Percentiles rank a stretch among this genome's conserved stretches.
These are phyloP conservation scores for Saccharomycopsis crataegensis DNA, from an alignment of 1,139 yeast species.

Conservation along the genomic window DNA sequence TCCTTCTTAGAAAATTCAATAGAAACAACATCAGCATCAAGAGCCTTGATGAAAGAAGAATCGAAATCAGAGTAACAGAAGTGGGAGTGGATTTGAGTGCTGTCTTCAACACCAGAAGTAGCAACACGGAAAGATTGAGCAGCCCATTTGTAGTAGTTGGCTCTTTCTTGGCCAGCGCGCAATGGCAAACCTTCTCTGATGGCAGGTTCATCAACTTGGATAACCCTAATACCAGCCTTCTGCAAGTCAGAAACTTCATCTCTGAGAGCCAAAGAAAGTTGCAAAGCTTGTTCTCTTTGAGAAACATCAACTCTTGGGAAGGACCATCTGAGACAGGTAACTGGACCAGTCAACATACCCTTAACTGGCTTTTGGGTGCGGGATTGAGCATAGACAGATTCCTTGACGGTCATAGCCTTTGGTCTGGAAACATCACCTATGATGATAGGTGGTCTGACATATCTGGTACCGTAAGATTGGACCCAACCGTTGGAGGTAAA, in stretches of 20 bases:
- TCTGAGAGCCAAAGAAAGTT: constrained; percentile 95
- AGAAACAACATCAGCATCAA: constrained; percentile 98
- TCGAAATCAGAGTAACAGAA: constrained; percentile 99
- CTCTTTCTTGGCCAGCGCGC: constrained; percentile 95
- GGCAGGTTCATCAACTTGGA: constrained; percentile 99
- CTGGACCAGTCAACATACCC: constrained; percentile 99
- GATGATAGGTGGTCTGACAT: constrained; percentile 98
- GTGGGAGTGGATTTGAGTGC: constrained; percentile 98
- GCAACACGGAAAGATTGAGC: constrained; percentile 99
- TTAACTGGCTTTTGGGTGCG: constrained; percentile 92
- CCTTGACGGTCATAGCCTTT: constrained; percentile 96
- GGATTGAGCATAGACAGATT: constrained; percentile 98
- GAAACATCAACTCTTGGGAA: constrained; percentile 99
- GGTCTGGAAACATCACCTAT: constrained; percentile 99
- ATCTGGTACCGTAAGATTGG: constrained; percentile 99
- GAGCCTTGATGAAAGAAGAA: constrained; percentile 98
- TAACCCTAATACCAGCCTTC: constrained; percentile 95
- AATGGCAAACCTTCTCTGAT: constrained; percentile 99
- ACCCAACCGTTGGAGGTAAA: constrained; percentile 99
- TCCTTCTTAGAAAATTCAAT: constrained; percentile 99
- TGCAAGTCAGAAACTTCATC: constrained; percentile 98
- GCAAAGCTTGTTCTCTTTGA: constrained; percentile 91
- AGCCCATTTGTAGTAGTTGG: constrained; percentile 97
- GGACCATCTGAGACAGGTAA: constrained; percentile 99
- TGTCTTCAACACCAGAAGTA: constrained; percentile 93